phyloP scores from a whole-genome alignment of 345 rosid genomes.

The Angophora floribunda region DNA sequence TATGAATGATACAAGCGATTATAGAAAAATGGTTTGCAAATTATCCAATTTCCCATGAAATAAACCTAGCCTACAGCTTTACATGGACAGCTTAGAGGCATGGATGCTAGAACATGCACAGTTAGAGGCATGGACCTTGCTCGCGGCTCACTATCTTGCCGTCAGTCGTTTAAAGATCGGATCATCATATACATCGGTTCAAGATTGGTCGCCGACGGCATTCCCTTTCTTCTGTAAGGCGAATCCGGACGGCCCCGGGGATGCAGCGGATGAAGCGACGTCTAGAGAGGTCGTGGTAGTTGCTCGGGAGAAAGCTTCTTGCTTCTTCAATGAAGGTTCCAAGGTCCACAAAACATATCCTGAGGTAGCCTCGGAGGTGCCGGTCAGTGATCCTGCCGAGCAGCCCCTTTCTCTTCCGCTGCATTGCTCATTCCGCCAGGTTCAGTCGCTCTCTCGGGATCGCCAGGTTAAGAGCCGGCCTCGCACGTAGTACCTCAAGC shows the following conservation, averaged over 20 bases:
- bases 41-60: not conserved
- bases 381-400: constrained; percentile 13
- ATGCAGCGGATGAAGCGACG: not conserved
- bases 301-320: constrained; percentile 2
- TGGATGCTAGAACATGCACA: not conserved
- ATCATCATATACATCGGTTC: not conserved
- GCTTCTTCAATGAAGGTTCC: not conserved
- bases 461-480: constrained; percentile 8
- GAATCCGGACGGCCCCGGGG: not conserved
- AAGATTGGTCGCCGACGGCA: not conserved
- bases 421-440: constrained; percentile 16
- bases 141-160: not conserved
- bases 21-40: not conserved
- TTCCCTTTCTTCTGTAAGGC: not conserved
- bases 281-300: not conserved
- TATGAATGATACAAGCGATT: not conserved
- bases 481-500: constrained; percentile 15
- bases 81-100: not conserved
- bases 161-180: accelerated
- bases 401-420: constrained; percentile 4
- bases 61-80: not conserved
- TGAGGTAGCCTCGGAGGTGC: constrained; percentile 6
- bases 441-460: constrained; percentile 7
- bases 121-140: not conserved
- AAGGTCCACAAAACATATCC: constrained; percentile 7